phyloP scores from a whole-genome alignment of 495 filamentous ascomycete genomes.

The Aspergillus haitiensis region DNA sequence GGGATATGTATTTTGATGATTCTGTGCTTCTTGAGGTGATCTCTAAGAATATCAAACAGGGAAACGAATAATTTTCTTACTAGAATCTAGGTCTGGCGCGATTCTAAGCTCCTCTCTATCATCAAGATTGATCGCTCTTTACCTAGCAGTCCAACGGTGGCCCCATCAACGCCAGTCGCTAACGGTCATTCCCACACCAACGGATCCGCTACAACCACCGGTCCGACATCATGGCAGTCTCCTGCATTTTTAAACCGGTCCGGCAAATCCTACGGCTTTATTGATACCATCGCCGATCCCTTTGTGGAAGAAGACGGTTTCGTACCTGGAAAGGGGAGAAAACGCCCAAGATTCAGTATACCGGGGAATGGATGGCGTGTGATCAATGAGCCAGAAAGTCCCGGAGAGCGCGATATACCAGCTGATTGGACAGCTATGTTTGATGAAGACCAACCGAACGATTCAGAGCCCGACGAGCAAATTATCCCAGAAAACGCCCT shows the following conservation, averaged over 20 bases:
- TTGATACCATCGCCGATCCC: conserved; percentile 61
- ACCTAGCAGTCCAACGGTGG: conserved; percentile 17
- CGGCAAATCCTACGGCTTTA: conserved; percentile 59
- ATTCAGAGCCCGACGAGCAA: conserved; percentile 19
- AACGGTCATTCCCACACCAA: conserved; percentile 11
- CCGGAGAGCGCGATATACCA: conserved; percentile 48
- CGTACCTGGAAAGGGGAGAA: conserved; percentile 63
- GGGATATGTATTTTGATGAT: conserved; percentile 65
- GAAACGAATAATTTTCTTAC: conserved; percentile 10
- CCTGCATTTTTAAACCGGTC: conserved; percentile 73
- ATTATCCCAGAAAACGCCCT: not conserved
- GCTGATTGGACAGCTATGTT: conserved; percentile 36
- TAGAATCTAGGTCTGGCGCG: conserved; percentile 36
- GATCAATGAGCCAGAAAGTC: conserved; percentile 64
- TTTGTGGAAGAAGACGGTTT: conserved; percentile 70
- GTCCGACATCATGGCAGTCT: conserved; percentile 55
- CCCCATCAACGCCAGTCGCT: conserved; percentile 33
- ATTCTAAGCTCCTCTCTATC: conserved; percentile 31
- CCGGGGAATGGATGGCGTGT: conserved; percentile 69
- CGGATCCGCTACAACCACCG: conserved; percentile 8
- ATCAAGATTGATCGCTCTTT: conserved; percentile 51
- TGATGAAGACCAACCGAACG: conserved; percentile 36
- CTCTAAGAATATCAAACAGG: not conserved
- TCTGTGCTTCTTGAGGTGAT: conserved; percentile 61
- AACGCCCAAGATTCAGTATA: conserved; percentile 71